Base-by-base conservation (phyloP, 2,329 filamentous ascomycete genomes). In the Huntiella bhutanensis region DNA sequence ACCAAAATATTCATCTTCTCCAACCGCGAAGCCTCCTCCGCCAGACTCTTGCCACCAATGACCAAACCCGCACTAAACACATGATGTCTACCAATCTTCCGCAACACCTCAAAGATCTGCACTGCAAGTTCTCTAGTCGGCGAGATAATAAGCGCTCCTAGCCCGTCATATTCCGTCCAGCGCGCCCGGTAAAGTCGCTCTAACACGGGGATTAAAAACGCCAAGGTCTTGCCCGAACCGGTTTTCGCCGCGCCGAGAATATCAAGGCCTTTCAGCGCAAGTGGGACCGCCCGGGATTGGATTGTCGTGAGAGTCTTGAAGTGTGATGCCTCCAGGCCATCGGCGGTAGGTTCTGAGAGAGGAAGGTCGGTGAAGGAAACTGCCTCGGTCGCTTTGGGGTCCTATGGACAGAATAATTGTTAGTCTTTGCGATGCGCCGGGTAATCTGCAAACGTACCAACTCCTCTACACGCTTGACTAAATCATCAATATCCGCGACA, bases 1-100 rank as follows among this genome's bases (percentile, higher is more conserved):
- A 98, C 85, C 19, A 98, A 65, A 41, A 98, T 96, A 59, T 96
- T 98, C 88, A 98, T 96, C 52, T 85, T 75, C 3, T 76, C 75
- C 50, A 98, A 59, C 33, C 87, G 73, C 54, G 92, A 83, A 17
- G 83, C 77, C 63, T 98, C 76, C 56, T 95, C 87, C 57, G 82
- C 79, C 55, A 95, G 58, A 59, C 74, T 87, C 69, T 93, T 94
- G 36, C 91, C 91, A 36, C 91, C 91, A 55, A 96, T 96, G 7
- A 98, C 76, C 55, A 96, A 63, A 0, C 91, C 91, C 0, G 91
- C 91, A 1, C 88, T 93, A 60, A 96, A 95, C 50, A 75, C 70
- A 60, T 98, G 88, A 49, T 88, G 77, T 48, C 83, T 75, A 39
- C 91, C 91, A 49, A 98, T 75, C 60, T 93, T 94, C 51, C 84